These are phyloP conservation scores for Symbiodinium pilosum DNA, from an alignment of 73 alveolate genomes.

Conservation along the genomic window DNA sequence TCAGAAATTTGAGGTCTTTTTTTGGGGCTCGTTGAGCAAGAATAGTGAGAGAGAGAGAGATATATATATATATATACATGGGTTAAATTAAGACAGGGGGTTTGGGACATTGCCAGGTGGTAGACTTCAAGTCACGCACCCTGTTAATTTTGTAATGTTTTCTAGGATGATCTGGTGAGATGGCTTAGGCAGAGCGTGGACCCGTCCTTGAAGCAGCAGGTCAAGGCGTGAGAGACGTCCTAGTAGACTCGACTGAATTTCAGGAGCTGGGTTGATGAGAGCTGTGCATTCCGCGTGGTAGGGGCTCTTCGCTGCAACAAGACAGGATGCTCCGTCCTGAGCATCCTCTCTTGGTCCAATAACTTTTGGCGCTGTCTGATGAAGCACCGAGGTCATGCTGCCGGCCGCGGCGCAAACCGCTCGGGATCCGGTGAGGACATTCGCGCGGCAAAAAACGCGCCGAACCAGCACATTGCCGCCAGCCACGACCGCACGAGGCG, in stretches of 20 bases:
- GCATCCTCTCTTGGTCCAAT: not conserved
- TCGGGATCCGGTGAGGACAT: not conserved
- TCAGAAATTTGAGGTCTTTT: no score
- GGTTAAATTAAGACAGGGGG: no score
- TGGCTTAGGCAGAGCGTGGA: conserved; percentile 50
- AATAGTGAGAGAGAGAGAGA: no score
- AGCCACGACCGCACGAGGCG: conserved; percentile 1
- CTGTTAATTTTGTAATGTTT: no score
- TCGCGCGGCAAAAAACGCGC: conserved; percentile 20
- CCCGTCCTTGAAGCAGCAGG: conserved; percentile 81
- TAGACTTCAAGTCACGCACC: no score
- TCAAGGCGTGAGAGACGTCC: conserved; percentile 26
- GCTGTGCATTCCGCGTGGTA: not conserved
- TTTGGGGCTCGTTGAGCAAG: no score
- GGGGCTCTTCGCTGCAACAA: conserved; percentile 76
- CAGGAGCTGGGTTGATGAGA: no score
- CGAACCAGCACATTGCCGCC: conserved; percentile 61
- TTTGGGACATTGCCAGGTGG: no score
- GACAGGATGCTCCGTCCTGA: conserved; percentile 21
- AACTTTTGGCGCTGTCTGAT: not conserved
- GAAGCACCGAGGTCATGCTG: not conserved
- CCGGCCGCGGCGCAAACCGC: conserved; percentile 8
- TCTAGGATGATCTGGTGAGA: no score
- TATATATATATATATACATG: no score
- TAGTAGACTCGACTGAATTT: no score